Base-by-base conservation (phyloP, 495 filamentous ascomycete genomes). In the Talaromyces adpressus region DNA sequence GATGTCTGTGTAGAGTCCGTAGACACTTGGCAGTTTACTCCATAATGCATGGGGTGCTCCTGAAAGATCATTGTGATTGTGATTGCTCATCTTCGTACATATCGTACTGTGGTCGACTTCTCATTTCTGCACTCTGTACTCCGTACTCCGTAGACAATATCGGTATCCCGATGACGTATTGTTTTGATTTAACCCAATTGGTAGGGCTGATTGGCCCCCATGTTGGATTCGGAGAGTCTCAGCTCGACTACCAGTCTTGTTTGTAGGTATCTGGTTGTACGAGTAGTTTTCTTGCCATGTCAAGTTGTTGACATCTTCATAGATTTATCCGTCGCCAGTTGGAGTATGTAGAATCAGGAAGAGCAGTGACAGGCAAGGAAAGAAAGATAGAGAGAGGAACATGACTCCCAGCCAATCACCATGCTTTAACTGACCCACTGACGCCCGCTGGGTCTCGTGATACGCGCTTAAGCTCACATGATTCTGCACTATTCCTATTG, bases 401-500 rank as follows among this genome's bases (percentile, higher is more conserved):
- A 51, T 51, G n/a, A 51, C 16, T n/a, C 9, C 49, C 49, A 53
- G 49, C 49, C 20, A 53, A 53, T 53, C 49, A 53, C 18, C 23
- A 53, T 22, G 23, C 49, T 22, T 53, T 22, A 6, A 4, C 49
- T 9, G 49, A 25, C 49, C 49, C 49, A 53, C 18, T 23, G 23
- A 22, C 14, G 49, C 23, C 23, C 49, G 18, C 49, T 25, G 18
- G 18, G 52, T 56, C 52, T 56, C 52, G 52, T 56, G 52, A 56
- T 56, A 18, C 52, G 27, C 52, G 52, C 36, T 29, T 25, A n/a
- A 56, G 27, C 52, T 29, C 52, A 56, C 52, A 56, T 56, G 52
- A 56, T 29, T 25, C 0, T 29, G 23, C 23, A 12, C 52, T 56
- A 56, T 56, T 18, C 52, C 23, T 14, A 2, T 27, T 56, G 6